These are phyloP conservation scores for Xylariaceae sp. DNA, from an alignment of 2,329 filamentous ascomycete genomes.

Conservation along the genomic window DNA sequence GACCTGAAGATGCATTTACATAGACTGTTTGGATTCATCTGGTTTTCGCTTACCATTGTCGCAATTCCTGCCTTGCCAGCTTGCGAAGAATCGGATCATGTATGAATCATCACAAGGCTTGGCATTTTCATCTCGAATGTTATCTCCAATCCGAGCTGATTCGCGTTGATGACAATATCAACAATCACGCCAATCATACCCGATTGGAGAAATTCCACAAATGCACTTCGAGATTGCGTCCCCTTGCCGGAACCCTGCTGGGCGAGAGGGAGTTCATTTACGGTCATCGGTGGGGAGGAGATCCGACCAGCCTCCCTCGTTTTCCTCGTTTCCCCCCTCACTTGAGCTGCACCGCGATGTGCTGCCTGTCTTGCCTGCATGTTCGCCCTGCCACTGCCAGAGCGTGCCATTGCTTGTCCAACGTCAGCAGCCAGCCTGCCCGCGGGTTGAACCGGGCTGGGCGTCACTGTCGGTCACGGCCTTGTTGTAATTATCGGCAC, in stretches of 20 bases:
- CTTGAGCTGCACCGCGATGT: neutral
- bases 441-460: neutral
- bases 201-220: neutral
- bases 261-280: neutral
- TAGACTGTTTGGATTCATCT: too few species aligned
- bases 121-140: neutral
- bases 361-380: too few species aligned
- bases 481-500: too few species aligned
- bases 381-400: too few species aligned
- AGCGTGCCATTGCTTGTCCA: conserved; percentile 1
- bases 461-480: too few species aligned
- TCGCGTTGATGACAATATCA: too few species aligned
- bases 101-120: neutral
- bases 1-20: too few species aligned
- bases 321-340: neutral
- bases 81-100: too few species aligned
- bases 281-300: neutral
- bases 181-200: neutral
- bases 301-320: neutral
- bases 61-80: too few species aligned
- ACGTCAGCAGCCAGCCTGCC: conserved; percentile 6
- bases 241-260: neutral
- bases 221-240: too few species aligned
- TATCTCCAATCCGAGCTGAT: too few species aligned
- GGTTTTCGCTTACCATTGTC: too few species aligned